These are phyloP conservation scores for Ogataea methanolica DNA, from an alignment of 805 yeast species.

Conservation along the genomic window DNA sequence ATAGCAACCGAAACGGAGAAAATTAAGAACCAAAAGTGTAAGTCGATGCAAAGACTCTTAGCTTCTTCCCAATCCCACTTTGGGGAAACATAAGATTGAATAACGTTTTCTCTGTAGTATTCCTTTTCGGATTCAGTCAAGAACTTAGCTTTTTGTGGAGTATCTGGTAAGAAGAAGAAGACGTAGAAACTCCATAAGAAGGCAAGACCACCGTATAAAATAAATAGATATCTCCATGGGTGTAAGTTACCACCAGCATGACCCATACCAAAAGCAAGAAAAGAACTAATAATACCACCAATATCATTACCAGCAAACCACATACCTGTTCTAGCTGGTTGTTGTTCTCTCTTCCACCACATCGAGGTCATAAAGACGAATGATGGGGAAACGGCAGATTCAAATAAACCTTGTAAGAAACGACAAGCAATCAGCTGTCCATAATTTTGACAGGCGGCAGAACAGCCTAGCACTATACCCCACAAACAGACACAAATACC, in stretches of 20 bases:
- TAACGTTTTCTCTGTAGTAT: slow-evolving; percentile 49
- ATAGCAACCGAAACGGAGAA: slow-evolving; percentile 38
- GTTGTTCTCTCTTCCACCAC: slow-evolving; percentile 50
- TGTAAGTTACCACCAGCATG: slow-evolving; percentile 36
- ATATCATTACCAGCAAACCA: slow-evolving; percentile 45
- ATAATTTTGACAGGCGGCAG: slow-evolving; percentile 37
- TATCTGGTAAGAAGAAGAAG: slow-evolving; percentile 36
- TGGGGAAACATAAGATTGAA: slow-evolving; percentile 50
- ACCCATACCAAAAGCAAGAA: slow-evolving; percentile 49
- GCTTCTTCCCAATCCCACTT: slow-evolving; percentile 52
- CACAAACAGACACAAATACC: slow-evolving; percentile 49
- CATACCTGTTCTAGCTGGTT: slow-evolving; percentile 31
- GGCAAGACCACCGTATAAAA: slow-evolving; percentile 58
- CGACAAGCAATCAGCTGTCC: slow-evolving; percentile 45
- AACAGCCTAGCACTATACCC: slow-evolving; percentile 59
- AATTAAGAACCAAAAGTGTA: slow-evolving; percentile 45
- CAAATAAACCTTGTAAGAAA: slow-evolving; percentile 47
- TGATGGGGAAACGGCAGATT: slow-evolving; percentile 52
- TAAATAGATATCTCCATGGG: slow-evolving; percentile 60
- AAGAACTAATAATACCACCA: slow-evolving; percentile 45
- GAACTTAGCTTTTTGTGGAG: slow-evolving; percentile 44
- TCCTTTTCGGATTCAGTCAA: slow-evolving; percentile 36
- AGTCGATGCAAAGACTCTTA: slow-evolving; percentile 45
- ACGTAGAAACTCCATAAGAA: slow-evolving; percentile 30
- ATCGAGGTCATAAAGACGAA: slow-evolving; percentile 52